Evolutionary conservation across 2,329 filamentous ascomycete genomes (phyloP), one percentile per base, ranked within the genome.

Genomic region (Acarospora socialis): DNA sequence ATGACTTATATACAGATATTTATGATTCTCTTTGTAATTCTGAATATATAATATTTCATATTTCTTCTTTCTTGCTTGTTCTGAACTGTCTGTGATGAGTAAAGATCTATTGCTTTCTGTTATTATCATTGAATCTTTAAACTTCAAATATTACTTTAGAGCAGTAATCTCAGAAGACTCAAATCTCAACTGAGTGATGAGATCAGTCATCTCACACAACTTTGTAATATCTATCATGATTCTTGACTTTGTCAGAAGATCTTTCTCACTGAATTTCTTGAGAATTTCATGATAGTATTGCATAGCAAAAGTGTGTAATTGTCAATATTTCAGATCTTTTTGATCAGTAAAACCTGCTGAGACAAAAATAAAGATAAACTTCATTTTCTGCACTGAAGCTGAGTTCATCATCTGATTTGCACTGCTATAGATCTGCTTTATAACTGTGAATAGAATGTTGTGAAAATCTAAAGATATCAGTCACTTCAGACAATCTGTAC

Each of bases 181-280:
- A 28, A 42, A 43, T 25, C 39, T 33, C 28, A 43, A 27, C 7
- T 28, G 23, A 21, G 40, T 23, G 15, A 36, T 32, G 19, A 38
- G 37, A 36, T 30, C 20, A 18, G 35, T 30, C 20, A 42, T 34
- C 30, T 34, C 16, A 22, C 24, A 27, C n/a, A 28, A 14, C 17
- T 28, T 22, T 7, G 15, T 21, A 21, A 23, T 19, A 22, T 36
- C 20, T 12, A 13, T 18, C 4, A 32, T 32, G 21, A 21, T 9
- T 4, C 18, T 30, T 7, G 25, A 21, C 22, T 32, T 38, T 16
- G 28, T 33, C 7, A 34, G 12, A 6, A 37, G 19, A 18, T 32
- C 31, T 15, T 34, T 21, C 19, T 17, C 5, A n/a, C 21, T 21
- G 7, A 16, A 13, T n/a, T 35, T 10, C 21, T 23, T 19, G 15